Evolutionary conservation across 345 rosid species (phyloP), one percentile per base, ranked within the genome.

Genomic region (Pistacia atlantica): DNA sequence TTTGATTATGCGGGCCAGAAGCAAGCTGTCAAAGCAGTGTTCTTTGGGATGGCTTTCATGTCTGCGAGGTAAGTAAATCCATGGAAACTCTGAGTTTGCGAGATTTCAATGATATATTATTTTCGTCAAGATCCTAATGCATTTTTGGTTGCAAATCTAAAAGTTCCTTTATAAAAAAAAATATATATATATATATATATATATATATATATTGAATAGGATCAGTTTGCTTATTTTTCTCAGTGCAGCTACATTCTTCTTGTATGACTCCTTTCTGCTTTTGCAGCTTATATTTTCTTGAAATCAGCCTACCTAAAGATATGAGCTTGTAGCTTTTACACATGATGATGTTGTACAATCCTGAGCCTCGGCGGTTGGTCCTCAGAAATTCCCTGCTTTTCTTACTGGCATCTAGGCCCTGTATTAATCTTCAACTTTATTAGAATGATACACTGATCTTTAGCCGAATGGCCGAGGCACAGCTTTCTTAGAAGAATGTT

Each of bases 1-100:
- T 93, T 96, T 82, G 97, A 96, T 84, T 96, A 96, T 85, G 98
- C 98, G 20, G 99, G 98, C 46, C 99, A 88, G 88, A 96, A 96
- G 78, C 99, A 92, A 83, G 98, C 99, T 68, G 97, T 93, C 42
- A 96, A 96, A 82, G 98, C 99, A 66, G 97, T 93, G 65, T 96
- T 96, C 88, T 67, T 92, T 22, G 99, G 99, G 33, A 96, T 96
- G 99, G 97, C 97, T 67, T 96, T 90, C 89, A 96, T 96, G 99
- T 96, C 99, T 46, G 97, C 97, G 51, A 96, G 99, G 99, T 95
- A 89, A 78, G 65, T 13, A 69, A n/a, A 61, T 51, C 75, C 42
- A 31, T 56, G 54, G 20, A 28, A 33, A 55, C 57, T 28, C 57
- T 54, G 35, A 71, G 8, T 74, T 77, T 37, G 10, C 4, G 69